phyloP scores from a whole-genome alignment of 1,139 yeast genomes.

The Torulaspora globosa region DNA sequence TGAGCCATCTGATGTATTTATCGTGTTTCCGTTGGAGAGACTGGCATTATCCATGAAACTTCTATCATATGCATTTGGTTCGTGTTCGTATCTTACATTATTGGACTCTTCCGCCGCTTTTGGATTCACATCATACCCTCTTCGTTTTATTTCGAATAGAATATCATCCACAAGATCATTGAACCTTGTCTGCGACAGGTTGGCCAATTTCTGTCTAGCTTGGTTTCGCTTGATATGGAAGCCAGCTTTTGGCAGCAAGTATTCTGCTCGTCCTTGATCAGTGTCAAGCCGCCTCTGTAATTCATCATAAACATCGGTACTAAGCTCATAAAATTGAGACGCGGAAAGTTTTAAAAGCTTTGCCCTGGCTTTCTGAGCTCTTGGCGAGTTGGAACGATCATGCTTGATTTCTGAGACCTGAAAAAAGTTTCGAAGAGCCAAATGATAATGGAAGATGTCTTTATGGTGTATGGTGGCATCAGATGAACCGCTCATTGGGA shows the following conservation, averaged over 20 bases:
- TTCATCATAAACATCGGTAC: slow-evolving; percentile 93
- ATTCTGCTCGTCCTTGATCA: slow-evolving; percentile 53
- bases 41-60: neutral
- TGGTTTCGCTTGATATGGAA: slow-evolving; percentile 94
- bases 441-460: slow-evolving; percentile 21
- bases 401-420: slow-evolving; percentile 23
- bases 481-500: slow-evolving; percentile 11
- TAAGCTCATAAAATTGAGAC: slow-evolving; percentile 84
- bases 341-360: slow-evolving; percentile 73
- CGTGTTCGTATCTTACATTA: neutral
- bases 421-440: slow-evolving; percentile 24
- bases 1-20: slow-evolving; percentile 7
- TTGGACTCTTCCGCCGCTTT: neutral
- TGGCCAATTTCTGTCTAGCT: slow-evolving; percentile 88
- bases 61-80: slow-evolving; percentile 5
- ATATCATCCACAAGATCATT: slow-evolving; percentile 90
- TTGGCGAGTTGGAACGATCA: slow-evolving; percentile 41
- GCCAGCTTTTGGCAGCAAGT: slow-evolving; percentile 60
- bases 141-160: slow-evolving; percentile 76
- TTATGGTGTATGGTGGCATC: slow-evolving; percentile 15
- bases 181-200: slow-evolving; percentile 76
- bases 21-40: slow-evolving; percentile 2
- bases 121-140: slow-evolving; percentile 47
- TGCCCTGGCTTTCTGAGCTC: slow-evolving; percentile 78
- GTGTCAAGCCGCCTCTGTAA: slow-evolving; percentile 63